These are phyloP conservation scores for Penicillium manginii DNA, from an alignment of 495 filamentous ascomycete genomes.

Conservation along the genomic window DNA sequence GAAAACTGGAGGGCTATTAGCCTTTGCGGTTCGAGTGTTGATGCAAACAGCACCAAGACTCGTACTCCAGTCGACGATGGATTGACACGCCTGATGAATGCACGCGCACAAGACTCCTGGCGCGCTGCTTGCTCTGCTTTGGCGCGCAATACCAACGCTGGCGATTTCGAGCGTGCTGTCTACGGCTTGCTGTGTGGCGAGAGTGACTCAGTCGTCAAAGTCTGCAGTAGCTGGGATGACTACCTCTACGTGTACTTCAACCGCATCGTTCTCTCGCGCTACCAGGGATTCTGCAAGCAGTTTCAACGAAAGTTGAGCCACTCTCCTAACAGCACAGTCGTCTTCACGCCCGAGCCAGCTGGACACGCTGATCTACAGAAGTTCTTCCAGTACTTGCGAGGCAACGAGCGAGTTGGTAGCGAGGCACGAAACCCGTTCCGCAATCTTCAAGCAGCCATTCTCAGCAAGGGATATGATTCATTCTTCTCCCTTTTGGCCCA, in stretches of 20 bases:
- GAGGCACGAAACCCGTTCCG: constrained; percentile 51
- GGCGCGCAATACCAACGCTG: constrained; percentile 66
- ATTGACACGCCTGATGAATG: constrained; percentile 52
- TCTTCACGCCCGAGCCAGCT: constrained; percentile 42
- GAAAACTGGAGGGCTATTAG: constrained; percentile 82
- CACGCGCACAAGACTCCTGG: constrained; percentile 64
- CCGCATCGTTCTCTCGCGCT: constrained; percentile 65
- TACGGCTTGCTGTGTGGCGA: constrained; percentile 89
- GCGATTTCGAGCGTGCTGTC: constrained; percentile 83
- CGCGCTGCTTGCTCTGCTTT: constrained; percentile 79
- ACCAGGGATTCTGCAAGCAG: constrained; percentile 49
- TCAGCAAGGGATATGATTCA: constrained; percentile 42
- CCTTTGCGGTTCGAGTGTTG: constrained; percentile 48
- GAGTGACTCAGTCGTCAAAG: constrained; percentile 69
- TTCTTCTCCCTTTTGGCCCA: constrained; percentile 44
- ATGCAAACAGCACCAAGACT: constrained; percentile 29
- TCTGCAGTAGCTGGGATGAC: constrained; percentile 86
- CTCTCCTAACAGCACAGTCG: constrained; percentile 36
- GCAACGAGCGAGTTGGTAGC: constrained; percentile 38
- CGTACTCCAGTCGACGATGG: constrained; percentile 46
- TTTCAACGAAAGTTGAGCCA: constrained; percentile 47
- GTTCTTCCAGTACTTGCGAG: constrained; percentile 42
- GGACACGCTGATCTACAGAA: constrained; percentile 45
- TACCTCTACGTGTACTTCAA: constrained; percentile 91
- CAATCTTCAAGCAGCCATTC: constrained; percentile 52